These are phyloP conservation scores for Chlamydomonas incerta DNA, from an alignment of 139 green algal genomes.

Conservation along the genomic window DNA sequence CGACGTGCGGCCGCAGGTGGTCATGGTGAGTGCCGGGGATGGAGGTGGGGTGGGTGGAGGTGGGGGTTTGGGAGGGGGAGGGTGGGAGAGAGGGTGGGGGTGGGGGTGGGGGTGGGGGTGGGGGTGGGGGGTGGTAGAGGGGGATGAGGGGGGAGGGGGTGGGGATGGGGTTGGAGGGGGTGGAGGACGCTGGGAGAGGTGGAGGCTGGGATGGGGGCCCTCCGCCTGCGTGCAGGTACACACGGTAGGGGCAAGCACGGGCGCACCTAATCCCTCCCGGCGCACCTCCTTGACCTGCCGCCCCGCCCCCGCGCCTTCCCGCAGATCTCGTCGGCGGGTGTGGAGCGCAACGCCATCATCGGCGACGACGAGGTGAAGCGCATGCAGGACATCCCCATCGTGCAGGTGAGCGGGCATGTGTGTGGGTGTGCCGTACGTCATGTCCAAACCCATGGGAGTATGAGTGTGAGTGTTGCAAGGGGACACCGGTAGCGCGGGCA, in stretches of 20 bases:
- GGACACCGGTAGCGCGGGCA: no score
- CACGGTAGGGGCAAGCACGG: no score
- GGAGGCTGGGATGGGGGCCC: no score
- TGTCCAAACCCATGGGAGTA: no score
- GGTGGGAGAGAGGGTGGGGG: no score
- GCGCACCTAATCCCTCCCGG: no score
- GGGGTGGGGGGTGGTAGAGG: background rate
- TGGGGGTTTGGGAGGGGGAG: background rate
- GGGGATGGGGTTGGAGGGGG: background rate
- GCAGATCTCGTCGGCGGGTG: slow-evolving; percentile 71
- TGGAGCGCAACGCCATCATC: slow-evolving; percentile 89
- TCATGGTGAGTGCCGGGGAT: slow-evolving; percentile 67
- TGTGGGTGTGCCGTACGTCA: no score
- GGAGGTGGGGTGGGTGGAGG: background rate
- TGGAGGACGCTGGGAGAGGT: background rate
- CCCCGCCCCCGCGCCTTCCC: background rate
- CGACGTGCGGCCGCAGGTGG: slow-evolving; percentile 66
- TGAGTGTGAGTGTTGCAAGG: no score
- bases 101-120: no score
- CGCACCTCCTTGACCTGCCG: no score
- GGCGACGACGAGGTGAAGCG: slow-evolving; percentile 76
- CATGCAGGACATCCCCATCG: slow-evolving; percentile 86
- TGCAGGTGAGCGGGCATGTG: slow-evolving; percentile 72
- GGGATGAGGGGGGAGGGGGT: background rate
- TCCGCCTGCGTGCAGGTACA: no score